Base-by-base conservation (phyloP, 2,329 filamentous ascomycete genomes). In the Aspergillus spinulosporus region DNA sequence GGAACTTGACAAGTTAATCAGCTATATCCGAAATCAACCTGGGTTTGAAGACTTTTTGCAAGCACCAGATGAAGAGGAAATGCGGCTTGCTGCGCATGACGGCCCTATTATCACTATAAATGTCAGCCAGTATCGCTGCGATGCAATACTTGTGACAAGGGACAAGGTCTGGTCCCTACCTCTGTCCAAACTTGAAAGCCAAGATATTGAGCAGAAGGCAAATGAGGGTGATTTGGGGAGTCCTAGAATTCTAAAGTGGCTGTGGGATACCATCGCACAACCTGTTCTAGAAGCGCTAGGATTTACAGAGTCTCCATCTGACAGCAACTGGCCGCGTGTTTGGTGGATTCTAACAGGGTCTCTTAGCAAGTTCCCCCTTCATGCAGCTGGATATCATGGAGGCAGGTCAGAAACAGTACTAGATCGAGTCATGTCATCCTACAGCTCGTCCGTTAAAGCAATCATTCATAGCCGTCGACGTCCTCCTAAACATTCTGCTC, bases 311-410 rank as follows among this genome's bases (percentile, higher is more conserved):
- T 31, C 32, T 39, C 31, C 29, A 4, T 14, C 31, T 37, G 31
- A 26, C 3, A 39, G 5, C 9, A 15, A 36, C 11, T 37, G 31
- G 32, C 47, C 47, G 5, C 47, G 26, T 15, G 14, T 49, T 6
- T 49, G 31, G 31, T 49, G 47, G 47, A 37, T 49, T n/a, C 28
- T 26, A 5, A 47, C 40, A 1, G 39, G 31, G n/a, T 2, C 37
- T 4, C 15, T 46, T 5, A 34, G 14, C 3, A 4, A 15, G 6
- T 21, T 50, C 5, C 44, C 34, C 5, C 5, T 56, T 11, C 44
- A 45, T 14, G 46, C 47, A n/a, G 53, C 47, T 4, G 53, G 45
- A 26, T 15, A 21, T 4, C 29, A 56, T n/a, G n/a, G 11, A 9
- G 29, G 5, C 3, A 11, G 6, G 2, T 4, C 5, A 5, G 11